These are phyloP conservation scores for Yarrowia sp. DNA, from an alignment of 805 yeast genomes.

Conservation along the genomic window DNA sequence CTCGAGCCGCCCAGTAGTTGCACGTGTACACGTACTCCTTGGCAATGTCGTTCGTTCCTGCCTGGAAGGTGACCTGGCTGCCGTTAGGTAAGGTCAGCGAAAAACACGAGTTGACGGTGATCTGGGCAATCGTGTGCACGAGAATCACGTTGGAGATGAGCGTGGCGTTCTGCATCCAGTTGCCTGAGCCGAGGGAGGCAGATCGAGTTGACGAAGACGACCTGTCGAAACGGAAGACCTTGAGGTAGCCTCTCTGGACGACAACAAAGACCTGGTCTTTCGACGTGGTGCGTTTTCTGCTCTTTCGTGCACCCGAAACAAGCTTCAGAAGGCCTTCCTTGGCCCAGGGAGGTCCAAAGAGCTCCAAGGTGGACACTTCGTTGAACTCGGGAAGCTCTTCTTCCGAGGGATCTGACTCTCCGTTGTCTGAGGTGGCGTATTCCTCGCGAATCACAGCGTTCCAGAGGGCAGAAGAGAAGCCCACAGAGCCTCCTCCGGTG, in stretches of 20 bases:
- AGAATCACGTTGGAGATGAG: constrained; percentile 52
- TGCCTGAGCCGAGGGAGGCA: constrained; percentile 53
- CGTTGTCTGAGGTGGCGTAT: constrained; percentile 2
- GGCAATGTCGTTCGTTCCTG: constrained; percentile 66
- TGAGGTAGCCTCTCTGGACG: constrained; percentile 61
- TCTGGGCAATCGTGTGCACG: constrained; percentile 43
- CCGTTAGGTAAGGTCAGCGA: constrained; percentile 38
- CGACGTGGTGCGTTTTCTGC: constrained; percentile 34
- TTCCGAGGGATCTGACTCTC: neutral
- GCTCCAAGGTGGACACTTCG: constrained; percentile 44
- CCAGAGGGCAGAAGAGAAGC: constrained; percentile 35
- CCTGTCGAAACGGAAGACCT: constrained; percentile 33
- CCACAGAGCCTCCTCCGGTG: constrained; percentile 29
- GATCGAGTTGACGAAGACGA: neutral
- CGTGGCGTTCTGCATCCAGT: constrained; percentile 63
- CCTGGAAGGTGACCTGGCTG: constrained; percentile 45
- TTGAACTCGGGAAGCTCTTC: neutral
- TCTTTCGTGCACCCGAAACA: constrained; percentile 28
- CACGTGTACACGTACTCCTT: constrained; percentile 68
- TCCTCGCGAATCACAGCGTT: constrained; percentile 35
- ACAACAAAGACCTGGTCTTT: constrained; percentile 58
- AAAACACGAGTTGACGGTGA: constrained; percentile 18
- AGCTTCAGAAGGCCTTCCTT: constrained; percentile 61
- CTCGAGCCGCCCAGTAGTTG: constrained; percentile 87
- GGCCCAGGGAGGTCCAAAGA: constrained; percentile 72